Conservation (phyloP, 345 rosid species). For the Mangifera indica region DNA sequence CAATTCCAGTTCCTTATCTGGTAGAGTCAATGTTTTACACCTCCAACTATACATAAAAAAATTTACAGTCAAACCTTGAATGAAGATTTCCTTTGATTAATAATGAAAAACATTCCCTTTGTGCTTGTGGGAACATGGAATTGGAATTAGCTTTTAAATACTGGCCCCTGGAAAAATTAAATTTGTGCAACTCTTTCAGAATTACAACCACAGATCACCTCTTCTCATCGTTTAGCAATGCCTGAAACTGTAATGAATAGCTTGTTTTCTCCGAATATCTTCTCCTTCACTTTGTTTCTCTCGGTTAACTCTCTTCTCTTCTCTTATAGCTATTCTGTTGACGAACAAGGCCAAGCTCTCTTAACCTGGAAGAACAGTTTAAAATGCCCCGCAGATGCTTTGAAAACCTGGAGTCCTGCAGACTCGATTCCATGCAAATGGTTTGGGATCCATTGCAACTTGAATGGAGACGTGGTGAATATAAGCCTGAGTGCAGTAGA, state of each 20-base stretch:
- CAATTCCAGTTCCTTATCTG: no score
- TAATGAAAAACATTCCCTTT: no score
- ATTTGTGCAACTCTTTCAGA: no score
- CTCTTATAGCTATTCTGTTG: conserved; percentile 50
- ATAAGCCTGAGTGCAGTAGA: no score
- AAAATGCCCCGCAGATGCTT: conserved; percentile 43
- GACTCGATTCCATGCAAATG: conserved; percentile 69
- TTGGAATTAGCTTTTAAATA: conserved; percentile 36
- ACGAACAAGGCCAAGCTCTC: conserved; percentile 67
- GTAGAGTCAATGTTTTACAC: no score
- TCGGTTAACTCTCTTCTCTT: conserved; percentile 40
- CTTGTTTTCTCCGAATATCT: conserved; percentile 36
- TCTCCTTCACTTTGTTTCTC: conserved; percentile 38
- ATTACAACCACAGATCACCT: conserved; percentile 55
- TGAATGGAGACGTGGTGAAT: conserved; percentile 50
- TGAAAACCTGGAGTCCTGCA: conserved; percentile 57
- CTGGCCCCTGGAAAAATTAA: conserved; percentile 36
- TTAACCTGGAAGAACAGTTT: conserved; percentile 69
- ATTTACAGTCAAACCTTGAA: no score
- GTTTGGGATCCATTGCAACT: conserved; percentile 77
- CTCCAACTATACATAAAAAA: no score
- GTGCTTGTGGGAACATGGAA: no score
- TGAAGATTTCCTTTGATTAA: no score
- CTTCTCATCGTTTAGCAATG: conserved; percentile 44
- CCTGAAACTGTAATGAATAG: conserved; percentile 54